Evolutionary conservation across 306 rosid genomes (phyloP), one percentile per base, ranked within the genome.

Genomic region (Cicer arietinum): DNA sequence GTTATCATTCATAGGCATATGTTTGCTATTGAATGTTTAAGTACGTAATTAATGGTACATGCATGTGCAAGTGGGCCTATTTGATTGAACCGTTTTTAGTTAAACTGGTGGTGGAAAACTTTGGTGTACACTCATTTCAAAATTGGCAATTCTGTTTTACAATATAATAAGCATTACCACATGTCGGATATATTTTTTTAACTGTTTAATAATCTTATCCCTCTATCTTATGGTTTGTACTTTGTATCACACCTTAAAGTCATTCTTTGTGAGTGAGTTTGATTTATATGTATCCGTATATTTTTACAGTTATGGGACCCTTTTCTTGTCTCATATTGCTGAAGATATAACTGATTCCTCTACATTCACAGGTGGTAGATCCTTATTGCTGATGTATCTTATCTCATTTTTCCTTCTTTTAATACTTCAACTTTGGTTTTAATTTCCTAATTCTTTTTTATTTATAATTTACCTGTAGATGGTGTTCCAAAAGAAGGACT

Each of bases 401-500:
- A 45, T 56, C 37, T 39, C 56, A 37, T 61, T 69, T 39, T 61
- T 11, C 54, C 69, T 18, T 20, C 40, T 53, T 54, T 25, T 7
- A 37, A 35, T 60, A 30, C 20, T 30, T 37, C 37, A 30, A 30
- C 37, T 30, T 69, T 25, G 30, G 48, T 69, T 85, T 70, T 13
- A 11, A 48, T 74, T 69, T 30, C 75, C 70, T 39, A 67, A 62
- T 66, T 78, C 44, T 8, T 57, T 81, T 16, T 47, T 69, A 45
- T 75, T 54, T 50, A 59, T 77, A 40, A 79, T 85, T 79, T 73
- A 47, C 71, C 54, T 85, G 81, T 67, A 95, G 99, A 95, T 72
- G 99, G 99, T 51, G 99, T 95, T 79, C 99, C 99, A 17, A 95
- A 94, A 82, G 99, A 95, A 76, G 99, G 99, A 71, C 95, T 95